Evolutionary conservation across 2,329 filamentous ascomycete species (phyloP).

Genomic region (Talaromyces sp.): DNA sequence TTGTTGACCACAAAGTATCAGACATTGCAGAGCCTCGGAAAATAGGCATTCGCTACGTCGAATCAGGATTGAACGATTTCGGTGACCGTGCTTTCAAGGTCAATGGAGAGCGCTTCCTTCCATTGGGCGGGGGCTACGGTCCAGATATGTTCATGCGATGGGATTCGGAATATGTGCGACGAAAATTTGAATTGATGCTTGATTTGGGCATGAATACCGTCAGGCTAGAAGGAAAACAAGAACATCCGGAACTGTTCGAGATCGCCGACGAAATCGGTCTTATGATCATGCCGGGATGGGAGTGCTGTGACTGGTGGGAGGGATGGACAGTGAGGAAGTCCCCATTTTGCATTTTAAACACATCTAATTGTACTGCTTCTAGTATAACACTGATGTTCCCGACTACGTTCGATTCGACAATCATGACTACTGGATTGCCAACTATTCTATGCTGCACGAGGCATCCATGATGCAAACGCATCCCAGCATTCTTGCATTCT

Average conservation of each 20-base stretch:
- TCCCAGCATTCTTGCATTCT: slow-evolving; percentile 52
- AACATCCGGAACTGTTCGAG: slow-evolving; percentile 56
- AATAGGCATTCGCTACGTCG: slow-evolving; percentile 53
- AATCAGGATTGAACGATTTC: slow-evolving; percentile 44
- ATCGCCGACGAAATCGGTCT: slow-evolving; percentile 54
- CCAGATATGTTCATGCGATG: slow-evolving; percentile 59
- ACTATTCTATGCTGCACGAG: slow-evolving; percentile 54
- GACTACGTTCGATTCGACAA: slow-evolving; percentile 44
- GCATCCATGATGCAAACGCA: slow-evolving; percentile 55
- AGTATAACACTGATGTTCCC: slow-evolving; percentile 52
- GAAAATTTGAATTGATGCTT: slow-evolving; percentile 49
- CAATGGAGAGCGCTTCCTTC: slow-evolving; percentile 54
- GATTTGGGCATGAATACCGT: slow-evolving; percentile 60
- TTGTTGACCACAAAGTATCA: slow-evolving; percentile 20
- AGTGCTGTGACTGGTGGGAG: slow-evolving; percentile 65
- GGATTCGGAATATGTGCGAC: slow-evolving; percentile 41
- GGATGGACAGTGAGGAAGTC: slow-evolving; percentile 42
- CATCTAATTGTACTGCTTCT: neutral
- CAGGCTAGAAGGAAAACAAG: slow-evolving; percentile 59
- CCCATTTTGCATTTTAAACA: neutral
- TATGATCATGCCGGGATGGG: slow-evolving; percentile 60
- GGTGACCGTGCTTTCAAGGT: slow-evolving; percentile 53
- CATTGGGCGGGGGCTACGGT: slow-evolving; percentile 55
- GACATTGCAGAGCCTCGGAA: slow-evolving; percentile 27
- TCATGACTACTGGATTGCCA: slow-evolving; percentile 51